Evolutionary conservation across 1,284 basidiomycete species (phyloP).

Genomic region (Ceratobasidium sp.): DNA sequence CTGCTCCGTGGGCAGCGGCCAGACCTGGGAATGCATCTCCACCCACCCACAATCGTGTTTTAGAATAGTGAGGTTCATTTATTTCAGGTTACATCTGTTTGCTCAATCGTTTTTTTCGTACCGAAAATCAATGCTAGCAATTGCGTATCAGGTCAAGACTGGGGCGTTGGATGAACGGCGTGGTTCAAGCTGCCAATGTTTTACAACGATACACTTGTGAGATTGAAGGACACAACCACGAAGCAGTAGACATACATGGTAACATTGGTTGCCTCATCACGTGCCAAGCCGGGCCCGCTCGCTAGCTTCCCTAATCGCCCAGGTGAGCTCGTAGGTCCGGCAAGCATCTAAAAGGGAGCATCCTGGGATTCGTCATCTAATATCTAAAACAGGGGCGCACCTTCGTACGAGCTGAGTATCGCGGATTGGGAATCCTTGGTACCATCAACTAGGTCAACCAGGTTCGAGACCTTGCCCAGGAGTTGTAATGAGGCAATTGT

Average conservation of each 20-base stretch:
- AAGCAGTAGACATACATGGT: background rate
- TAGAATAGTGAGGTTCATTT: too few species aligned
- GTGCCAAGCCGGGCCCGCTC: conserved; percentile 59
- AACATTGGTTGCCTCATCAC: background rate
- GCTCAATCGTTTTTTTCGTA: too few species aligned
- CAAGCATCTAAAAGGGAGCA: conserved; percentile 74
- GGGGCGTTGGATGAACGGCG: too few species aligned
- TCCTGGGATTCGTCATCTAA: conserved; percentile 41
- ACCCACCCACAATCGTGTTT: too few species aligned
- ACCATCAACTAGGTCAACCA: conserved; percentile 82
- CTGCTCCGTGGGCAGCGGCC: too few species aligned
- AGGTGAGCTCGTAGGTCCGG: conserved; percentile 87
- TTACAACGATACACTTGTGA: too few species aligned
- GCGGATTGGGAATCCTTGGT: conserved; percentile 72
- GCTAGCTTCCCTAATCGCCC: conserved; percentile 85
- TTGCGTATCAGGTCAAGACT: too few species aligned
- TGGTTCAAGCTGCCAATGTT: too few species aligned
- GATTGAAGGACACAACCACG: too few species aligned
- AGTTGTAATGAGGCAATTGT: background rate
- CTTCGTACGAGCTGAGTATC: conserved; percentile 81
- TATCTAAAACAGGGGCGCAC: conserved; percentile 58
- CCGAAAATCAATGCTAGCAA: too few species aligned
- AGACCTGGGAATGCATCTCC: too few species aligned
- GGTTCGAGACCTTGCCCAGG: conserved; percentile 71
- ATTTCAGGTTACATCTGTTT: too few species aligned